Base-by-base conservation (phyloP, 192 early-diverging fungal genomes). In the Cladochytrium replicatum region DNA sequence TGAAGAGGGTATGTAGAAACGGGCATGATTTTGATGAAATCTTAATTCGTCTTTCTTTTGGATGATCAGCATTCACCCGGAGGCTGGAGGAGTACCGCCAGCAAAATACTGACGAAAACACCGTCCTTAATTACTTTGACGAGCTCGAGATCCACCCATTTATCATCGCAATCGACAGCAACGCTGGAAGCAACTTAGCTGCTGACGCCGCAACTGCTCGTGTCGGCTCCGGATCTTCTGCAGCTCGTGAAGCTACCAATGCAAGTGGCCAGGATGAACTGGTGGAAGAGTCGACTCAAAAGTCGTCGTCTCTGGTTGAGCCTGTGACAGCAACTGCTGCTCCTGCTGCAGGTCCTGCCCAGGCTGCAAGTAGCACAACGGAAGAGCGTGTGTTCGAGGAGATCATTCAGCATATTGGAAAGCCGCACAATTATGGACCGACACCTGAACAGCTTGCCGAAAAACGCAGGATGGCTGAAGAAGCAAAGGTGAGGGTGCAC, bases 121-220 rank as follows among this genome's bases (percentile, higher is more conserved):
- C 75, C 3, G 68, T 78, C 4, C 50, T 78, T 13, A 80, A 80
- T 52, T 78, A 61, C 48, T 78, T 80, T 41, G 78, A 80, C 67
- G 75, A 80, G 52, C 48, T 68, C 40, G 78, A 78, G 41, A 66
- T 78, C 34, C 69, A 75, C 39, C 66, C 75, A 1, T 29, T 73
- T 24, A 34, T 61, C 2, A 34, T 80, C 4, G 37, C 61, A 17
- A 48, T 58, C 17, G 63, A 69, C 41, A 48, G 58, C 26, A 59
- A 60, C 7, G 63, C 57, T 21, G n/a, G n/a, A n/a, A n/a, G n/a
- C n/a, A n/a, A n/a, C n/a, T n/a, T n/a, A n/a, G n/a, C n/a, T n/a
- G 7, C 38, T 19, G 60, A 54, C 8, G 39, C 24, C n/a, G 22
- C 7, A 25, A 25, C 41, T 8, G 41, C 41, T 2, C 41, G 13